Evolutionary conservation across 2,329 filamentous ascomycete species (phyloP).

Genomic region (Parastagonospora nodorum): DNA sequence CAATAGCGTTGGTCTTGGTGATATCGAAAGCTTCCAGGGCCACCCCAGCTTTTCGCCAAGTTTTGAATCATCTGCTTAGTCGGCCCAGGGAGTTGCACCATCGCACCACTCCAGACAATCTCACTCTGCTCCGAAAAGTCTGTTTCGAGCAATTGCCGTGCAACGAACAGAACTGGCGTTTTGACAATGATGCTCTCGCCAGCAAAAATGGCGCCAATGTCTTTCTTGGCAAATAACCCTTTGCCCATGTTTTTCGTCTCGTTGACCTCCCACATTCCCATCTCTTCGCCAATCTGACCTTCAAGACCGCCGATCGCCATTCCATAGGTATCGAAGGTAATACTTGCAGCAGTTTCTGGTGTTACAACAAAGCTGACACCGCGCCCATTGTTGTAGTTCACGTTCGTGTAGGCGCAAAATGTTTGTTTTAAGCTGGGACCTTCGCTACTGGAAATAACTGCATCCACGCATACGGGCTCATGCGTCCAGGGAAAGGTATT

Average conservation of each 20-base stretch:
- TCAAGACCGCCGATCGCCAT: constrained; percentile 15
- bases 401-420: constrained; percentile 37
- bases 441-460: constrained; percentile 10
- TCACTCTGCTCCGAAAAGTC: constrained; percentile 9
- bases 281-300: constrained; percentile 13
- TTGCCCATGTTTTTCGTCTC: constrained; percentile 27
- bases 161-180: constrained; percentile 31
- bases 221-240: constrained; percentile 30
- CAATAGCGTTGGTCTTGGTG: constrained; percentile 29
- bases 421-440: constrained; percentile 9
- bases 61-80: constrained; percentile 17
- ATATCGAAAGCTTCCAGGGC: constrained; percentile 27
- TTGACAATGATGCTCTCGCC: constrained; percentile 32
- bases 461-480: constrained; percentile 30
- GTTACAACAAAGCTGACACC: constrained; percentile 38
- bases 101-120: constrained; percentile 20
- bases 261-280: constrained; percentile 27
- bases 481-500: constrained; percentile 38
- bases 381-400: constrained; percentile 27
- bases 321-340: constrained; percentile 20
- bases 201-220: constrained; percentile 20
- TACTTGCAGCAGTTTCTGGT: constrained; percentile 28
- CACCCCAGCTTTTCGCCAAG: constrained; percentile 23
- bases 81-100: constrained; percentile 28
- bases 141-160: constrained; percentile 14